phyloP scores from a whole-genome alignment of 1,139 yeast genomes.

The Petasospora fabianii region DNA sequence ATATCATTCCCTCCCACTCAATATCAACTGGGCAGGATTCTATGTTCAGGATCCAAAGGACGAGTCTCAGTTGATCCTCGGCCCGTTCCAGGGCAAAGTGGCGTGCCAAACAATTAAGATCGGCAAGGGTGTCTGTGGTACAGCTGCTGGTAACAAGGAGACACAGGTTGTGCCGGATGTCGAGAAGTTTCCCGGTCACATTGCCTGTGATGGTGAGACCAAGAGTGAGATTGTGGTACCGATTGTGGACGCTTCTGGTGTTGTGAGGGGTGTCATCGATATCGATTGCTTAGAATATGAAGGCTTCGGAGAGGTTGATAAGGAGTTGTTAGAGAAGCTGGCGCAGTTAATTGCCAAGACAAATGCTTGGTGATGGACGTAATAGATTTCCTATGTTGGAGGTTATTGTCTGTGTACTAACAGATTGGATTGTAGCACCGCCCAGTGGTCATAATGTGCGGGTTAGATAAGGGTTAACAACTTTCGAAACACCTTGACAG shows the following conservation, averaged over 20 bases:
- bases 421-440: no score
- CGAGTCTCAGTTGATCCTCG: constrained; percentile 57
- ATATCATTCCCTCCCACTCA: constrained; percentile 55
- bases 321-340: constrained; percentile 54
- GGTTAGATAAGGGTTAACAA: no score
- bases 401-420: not conserved
- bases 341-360: constrained; percentile 47
- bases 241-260: constrained; percentile 40
- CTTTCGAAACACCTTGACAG: no score
- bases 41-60: constrained; percentile 44
- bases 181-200: constrained; percentile 80
- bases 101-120: constrained; percentile 81
- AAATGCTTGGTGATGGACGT: constrained; percentile 39
- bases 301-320: constrained; percentile 69
- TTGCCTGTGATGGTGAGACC: constrained; percentile 96
- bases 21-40: constrained; percentile 93
- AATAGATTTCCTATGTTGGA: no score
- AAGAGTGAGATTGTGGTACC: constrained; percentile 93
- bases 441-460: no score
- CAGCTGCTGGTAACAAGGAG: constrained; percentile 53
- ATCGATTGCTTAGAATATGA: constrained; percentile 65
- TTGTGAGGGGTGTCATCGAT: constrained; percentile 73
- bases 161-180: constrained; percentile 82
- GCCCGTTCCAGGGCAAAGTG: constrained; percentile 95
- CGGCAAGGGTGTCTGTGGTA: constrained; percentile 91